phyloP scores from a whole-genome alignment of 805 yeast genomes.

The Cyberlindnera amylophila region DNA sequence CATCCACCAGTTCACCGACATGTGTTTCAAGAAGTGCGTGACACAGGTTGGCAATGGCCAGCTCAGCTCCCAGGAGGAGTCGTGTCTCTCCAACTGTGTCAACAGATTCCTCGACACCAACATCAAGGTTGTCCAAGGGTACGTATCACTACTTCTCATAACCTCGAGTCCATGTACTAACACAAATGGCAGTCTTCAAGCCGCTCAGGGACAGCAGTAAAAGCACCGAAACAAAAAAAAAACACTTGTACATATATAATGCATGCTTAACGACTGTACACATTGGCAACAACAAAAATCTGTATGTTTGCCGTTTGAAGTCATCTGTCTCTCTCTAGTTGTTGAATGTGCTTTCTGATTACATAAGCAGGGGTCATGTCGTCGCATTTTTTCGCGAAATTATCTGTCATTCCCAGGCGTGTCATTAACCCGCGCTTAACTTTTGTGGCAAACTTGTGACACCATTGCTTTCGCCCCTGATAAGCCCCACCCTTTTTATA shows the following conservation, averaged over 20 bases:
- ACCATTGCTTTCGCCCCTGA: too few species aligned
- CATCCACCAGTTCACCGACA: slow-evolving; percentile 83
- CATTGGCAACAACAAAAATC: too few species aligned
- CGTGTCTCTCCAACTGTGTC: slow-evolving; percentile 76
- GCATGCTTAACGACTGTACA: background rate
- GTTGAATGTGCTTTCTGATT: too few species aligned
- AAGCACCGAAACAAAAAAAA: too few species aligned
- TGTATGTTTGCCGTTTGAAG: background rate
- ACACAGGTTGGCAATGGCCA: slow-evolving; percentile 41
- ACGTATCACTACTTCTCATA: slow-evolving; percentile 7
- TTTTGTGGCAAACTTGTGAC: too few species aligned
- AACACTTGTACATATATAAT: slow-evolving; percentile 8
- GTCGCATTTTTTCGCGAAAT: too few species aligned
- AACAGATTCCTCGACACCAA: slow-evolving; percentile 85
- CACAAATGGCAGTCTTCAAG: slow-evolving; percentile 13
- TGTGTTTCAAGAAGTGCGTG: slow-evolving; percentile 87
- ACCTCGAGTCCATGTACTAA: too few species aligned
- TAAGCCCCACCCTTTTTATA: too few species aligned
- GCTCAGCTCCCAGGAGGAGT: slow-evolving; percentile 57
- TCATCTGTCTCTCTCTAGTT: background rate
- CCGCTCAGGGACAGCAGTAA: slow-evolving; percentile 18
- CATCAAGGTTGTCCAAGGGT: slow-evolving; percentile 68
- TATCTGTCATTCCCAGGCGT: too few species aligned
- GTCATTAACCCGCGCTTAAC: too few species aligned
- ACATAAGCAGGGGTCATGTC: too few species aligned